phyloP scores from a whole-genome alignment of 106 monocot species.

The Triglochin maritima region DNA sequence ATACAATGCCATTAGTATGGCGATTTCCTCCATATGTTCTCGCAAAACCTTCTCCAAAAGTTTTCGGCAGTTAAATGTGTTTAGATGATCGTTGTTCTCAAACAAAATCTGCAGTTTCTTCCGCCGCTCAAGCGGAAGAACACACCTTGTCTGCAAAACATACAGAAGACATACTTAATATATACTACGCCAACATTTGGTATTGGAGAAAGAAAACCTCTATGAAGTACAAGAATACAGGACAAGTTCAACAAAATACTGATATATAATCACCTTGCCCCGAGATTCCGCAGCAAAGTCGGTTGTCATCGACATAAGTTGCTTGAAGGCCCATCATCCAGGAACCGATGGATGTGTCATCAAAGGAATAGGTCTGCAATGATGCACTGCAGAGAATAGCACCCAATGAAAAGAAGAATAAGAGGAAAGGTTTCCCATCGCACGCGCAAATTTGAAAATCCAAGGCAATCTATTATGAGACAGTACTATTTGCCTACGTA shows the following conservation, averaged over 20 bases:
- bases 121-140: conserved; percentile 43
- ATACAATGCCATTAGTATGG: no score
- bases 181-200: not conserved
- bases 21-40: no score
- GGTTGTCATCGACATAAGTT: conserved; percentile 81
- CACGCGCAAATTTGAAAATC: no score
- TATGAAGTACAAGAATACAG: not conserved
- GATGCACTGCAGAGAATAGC: conserved; percentile 54
- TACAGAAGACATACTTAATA: not conserved
- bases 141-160: conserved; percentile 70
- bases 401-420: not conserved
- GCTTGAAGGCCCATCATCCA: conserved; percentile 96
- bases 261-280: conserved; percentile 46
- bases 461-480: no score
- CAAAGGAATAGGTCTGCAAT: conserved; percentile 71
- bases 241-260: not conserved
- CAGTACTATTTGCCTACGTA: no score
- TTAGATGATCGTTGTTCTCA: no score
- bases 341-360: conserved; percentile 84
- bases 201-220: not conserved
- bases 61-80: no score
- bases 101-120: not conserved
- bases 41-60: no score
- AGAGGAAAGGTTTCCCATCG: not conserved
- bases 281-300: conserved; percentile 73